Evolutionary conservation across 345 rosid genomes (phyloP), one percentile per base, ranked within the genome.

Genomic region (Eucalyptus cloeziana): DNA sequence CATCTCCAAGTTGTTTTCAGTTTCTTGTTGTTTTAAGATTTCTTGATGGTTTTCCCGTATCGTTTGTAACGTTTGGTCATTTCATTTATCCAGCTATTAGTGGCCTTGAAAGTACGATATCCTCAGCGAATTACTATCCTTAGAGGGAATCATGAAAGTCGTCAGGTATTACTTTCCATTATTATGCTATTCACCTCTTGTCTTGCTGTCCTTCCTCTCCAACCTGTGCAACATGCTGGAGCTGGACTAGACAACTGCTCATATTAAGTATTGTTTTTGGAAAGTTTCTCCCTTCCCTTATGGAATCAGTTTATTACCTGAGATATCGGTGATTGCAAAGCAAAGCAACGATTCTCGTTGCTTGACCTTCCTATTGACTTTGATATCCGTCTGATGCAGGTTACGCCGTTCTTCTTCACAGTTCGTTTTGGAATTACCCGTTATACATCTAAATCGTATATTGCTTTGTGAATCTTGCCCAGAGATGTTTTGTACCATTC

Each of bases 121-220:
- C 93, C 94, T 90, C 97, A 96, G 87, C 94, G 99, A 90, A 94
- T 98, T 90, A 98, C 99, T 44, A 96, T 97, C 93, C 96, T 98
- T 33, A 93, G 99, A 93, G 99, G 99, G 90, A 97, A 97, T 89
- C 99, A 97, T 87, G 99, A 97, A 94, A 97, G 99, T 90, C 99
- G 99, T 86, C 99, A 97, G 98, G 99, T 97, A 87, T 44, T 79
- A 40, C 44, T 81, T 87, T 58, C 67, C 86, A 86, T 85, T 88
- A 40, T 83, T 58, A 37, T 76, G 27, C 27, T 76, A 6, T 76
- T 56, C 88, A 33, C 67, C 31, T 86, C 27, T 62, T 62, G 27
- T 52, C 87, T 51, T 54, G 43, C 64, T 21, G 56, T 86, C n/a
- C 58, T 52, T 33, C 49, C 30, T 76, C 83, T 76, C 83, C 30